Percentiles rank a stretch among this genome's conserved stretches.
Evolutionary conservation across 106 monocot genomes (phyloP).

Genomic region (Allium fistulosum): DNA sequence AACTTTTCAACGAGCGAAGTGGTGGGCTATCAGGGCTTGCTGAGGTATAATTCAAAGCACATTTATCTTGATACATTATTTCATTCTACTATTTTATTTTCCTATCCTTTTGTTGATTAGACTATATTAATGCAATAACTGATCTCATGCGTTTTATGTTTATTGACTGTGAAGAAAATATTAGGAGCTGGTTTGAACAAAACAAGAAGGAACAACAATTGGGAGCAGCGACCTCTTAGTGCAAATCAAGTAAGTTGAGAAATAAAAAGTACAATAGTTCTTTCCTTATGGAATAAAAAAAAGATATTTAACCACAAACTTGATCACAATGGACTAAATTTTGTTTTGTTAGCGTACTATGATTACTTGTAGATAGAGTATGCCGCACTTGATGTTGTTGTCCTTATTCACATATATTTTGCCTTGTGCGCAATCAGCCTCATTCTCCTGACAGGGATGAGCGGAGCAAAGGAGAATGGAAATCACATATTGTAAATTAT

Average conservation of each 20-base stretch:
- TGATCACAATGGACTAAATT: no score
- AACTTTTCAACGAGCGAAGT: conserved; percentile 62
- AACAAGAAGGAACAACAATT: conserved; percentile 93
- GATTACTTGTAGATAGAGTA: conserved; percentile 69
- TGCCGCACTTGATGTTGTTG: conserved; percentile 92
- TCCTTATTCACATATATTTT: conserved; percentile 69
- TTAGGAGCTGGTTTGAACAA: conserved; percentile 96
- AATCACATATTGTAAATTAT: conserved; percentile 77
- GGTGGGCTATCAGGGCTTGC: conserved; percentile 87
- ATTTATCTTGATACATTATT: neutral
- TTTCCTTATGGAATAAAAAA: neutral
- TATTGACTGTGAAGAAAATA: conserved; percentile 43
- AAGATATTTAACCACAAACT: neutral
- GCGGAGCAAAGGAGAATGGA: conserved; percentile 60
- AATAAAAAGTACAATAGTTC: neutral
- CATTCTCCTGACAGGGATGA: conserved; percentile 17
- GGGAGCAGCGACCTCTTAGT: conserved; percentile 87
- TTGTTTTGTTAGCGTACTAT: neutral
- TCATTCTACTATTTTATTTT: neutral
- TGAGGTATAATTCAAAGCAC: conserved; percentile 33
- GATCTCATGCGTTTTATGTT: neutral
- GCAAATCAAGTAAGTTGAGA: conserved; percentile 60
- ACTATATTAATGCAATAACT: neutral
- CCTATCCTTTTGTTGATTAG: neutral
- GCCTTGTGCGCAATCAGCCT: conserved; percentile 36